Evolutionary conservation across 108 stramenopile species (phyloP).

Genomic region (Cyclostephanos tholiformis): DNA sequence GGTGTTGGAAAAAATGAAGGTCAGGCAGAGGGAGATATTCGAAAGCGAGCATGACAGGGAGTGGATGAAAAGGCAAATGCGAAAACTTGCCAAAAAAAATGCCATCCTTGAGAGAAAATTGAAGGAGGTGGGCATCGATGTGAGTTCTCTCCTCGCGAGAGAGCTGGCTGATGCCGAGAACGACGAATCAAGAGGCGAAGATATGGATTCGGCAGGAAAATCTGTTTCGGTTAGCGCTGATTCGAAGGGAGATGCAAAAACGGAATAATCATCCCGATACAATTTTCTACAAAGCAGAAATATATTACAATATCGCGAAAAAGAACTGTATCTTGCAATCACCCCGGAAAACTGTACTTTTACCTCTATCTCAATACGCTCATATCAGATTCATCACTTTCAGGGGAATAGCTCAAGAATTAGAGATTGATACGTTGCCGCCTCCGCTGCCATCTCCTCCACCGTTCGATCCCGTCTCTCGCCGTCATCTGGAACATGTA

Average conservation of each 20-base stretch:
- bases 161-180: not conserved
- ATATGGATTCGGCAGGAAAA: not conserved
- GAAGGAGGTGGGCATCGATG: slow-evolving; percentile 20
- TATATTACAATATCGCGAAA: no score
- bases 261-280: not conserved
- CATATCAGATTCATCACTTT: not conserved
- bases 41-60: slow-evolving; percentile 35
- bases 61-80: slow-evolving; percentile 33
- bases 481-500: slow-evolving; percentile 80
- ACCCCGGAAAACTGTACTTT: no score
- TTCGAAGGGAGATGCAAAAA: not conserved
- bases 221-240: not conserved
- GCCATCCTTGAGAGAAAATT: slow-evolving; percentile 23
- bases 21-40: slow-evolving; percentile 23
- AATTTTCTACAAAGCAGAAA: no score
- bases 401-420: slow-evolving; percentile 18
- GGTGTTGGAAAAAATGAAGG: slow-evolving; percentile 30
- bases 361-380: no score
- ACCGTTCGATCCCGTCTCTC: slow-evolving; percentile 75
- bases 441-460: slow-evolving; percentile 82
- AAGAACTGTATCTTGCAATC: no score
- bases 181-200: not conserved
- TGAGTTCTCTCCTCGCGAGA: not conserved
- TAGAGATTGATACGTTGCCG: slow-evolving; percentile 55
- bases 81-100: slow-evolving; percentile 21